phyloP scores from a whole-genome alignment of 192 early-diverging fungal genomes.

The Coemansia sp. region DNA sequence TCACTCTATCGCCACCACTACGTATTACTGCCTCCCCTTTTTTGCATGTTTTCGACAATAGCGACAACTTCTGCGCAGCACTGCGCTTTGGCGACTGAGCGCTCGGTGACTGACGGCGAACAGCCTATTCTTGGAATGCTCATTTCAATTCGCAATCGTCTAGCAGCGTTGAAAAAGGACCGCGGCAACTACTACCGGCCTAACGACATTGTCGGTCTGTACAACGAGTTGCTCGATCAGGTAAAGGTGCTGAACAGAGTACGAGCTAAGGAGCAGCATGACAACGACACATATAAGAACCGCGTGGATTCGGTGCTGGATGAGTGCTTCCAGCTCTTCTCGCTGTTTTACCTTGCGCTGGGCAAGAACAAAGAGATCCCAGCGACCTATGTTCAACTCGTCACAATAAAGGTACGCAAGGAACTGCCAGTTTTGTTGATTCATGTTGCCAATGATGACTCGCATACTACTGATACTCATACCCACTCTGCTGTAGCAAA shows the following conservation, averaged over 20 bases:
- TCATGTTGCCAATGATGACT: background rate
- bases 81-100: slow-evolving; percentile 9
- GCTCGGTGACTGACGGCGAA: slow-evolving; percentile 48
- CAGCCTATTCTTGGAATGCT: slow-evolving; percentile 66
- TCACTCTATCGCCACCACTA: background rate
- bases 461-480: background rate
- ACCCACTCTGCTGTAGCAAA: slow-evolving; percentile 51
- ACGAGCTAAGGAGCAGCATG: slow-evolving; percentile 53
- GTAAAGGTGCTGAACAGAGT: slow-evolving; percentile 50
- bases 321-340: slow-evolving; percentile 74
- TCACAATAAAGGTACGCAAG: slow-evolving; percentile 62
- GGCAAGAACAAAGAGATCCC: slow-evolving; percentile 77
- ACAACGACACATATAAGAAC: slow-evolving; percentile 56
- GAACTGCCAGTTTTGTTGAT: background rate
- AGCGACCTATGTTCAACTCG: slow-evolving; percentile 73
- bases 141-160: slow-evolving; percentile 67
- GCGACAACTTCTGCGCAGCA: background rate
- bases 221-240: slow-evolving; percentile 59
- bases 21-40: background rate
- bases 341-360: slow-evolving; percentile 72
- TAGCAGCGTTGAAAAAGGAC: slow-evolving; percentile 74
- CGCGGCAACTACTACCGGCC: slow-evolving; percentile 65
- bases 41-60: slow-evolving; percentile 39
- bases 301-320: slow-evolving; percentile 70
- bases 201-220: slow-evolving; percentile 62